These are phyloP conservation scores for Hypholoma fasciculare DNA, from an alignment of 768 basidiomycete species.

Conservation along the genomic window DNA sequence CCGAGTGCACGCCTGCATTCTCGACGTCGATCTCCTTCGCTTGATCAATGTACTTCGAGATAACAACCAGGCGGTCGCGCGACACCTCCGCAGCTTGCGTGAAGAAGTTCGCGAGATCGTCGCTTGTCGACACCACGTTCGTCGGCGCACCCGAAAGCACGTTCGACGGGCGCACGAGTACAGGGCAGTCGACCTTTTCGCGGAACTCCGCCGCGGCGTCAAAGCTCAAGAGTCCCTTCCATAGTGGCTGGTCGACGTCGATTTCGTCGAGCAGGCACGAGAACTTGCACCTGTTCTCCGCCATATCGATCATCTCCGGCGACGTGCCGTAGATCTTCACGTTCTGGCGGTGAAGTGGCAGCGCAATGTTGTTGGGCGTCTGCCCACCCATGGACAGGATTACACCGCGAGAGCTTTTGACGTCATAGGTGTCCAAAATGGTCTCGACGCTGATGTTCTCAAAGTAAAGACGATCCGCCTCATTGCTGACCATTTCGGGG, in stretches of 20 bases:
- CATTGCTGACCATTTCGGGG: constrained; percentile 98
- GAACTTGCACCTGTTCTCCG: constrained; percentile 99
- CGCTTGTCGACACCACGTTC: constrained; percentile 95
- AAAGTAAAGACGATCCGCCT: constrained; percentile 97
- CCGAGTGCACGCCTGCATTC: constrained; percentile 98
- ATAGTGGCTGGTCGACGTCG: constrained; percentile 95
- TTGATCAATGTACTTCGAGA: constrained; percentile 98
- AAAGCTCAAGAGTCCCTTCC: constrained; percentile 95
- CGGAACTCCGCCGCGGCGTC: constrained; percentile 90
- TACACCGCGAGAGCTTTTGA: constrained; percentile 85
- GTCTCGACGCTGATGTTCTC: constrained; percentile 98
- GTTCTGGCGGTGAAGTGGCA: constrained; percentile 94
- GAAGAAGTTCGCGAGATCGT: constrained; percentile 90
- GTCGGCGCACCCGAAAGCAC: constrained; percentile 98
- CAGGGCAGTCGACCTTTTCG: constrained; percentile 90
- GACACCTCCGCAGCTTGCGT: constrained; percentile 97
- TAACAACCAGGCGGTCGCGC: constrained; percentile 87
- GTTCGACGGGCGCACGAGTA: constrained; percentile 95
- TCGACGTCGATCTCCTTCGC: constrained; percentile 99
- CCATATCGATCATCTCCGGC: constrained; percentile 99
- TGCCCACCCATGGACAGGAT: constrained; percentile 99
- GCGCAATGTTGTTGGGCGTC: constrained; percentile 97
- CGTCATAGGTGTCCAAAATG: constrained; percentile 95
- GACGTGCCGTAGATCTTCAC: constrained; percentile 99
- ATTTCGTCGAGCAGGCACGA: constrained; percentile 97